phyloP scores from a whole-genome alignment of 331 rosid species.

The Malus hybrid region DNA sequence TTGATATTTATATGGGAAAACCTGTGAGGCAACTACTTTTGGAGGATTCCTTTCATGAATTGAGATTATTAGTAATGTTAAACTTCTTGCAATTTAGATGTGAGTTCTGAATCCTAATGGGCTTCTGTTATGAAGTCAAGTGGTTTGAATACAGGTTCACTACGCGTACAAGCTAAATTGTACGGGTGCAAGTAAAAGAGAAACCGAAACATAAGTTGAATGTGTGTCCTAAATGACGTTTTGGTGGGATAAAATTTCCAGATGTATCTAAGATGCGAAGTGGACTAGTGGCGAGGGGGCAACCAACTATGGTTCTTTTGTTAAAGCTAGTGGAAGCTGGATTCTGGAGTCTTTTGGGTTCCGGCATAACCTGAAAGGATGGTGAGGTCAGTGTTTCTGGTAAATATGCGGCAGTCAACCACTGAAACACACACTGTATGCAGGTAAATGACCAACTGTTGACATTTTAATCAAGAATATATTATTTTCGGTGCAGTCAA shows the following conservation, averaged over 20 bases:
- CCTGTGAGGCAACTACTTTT: not conserved
- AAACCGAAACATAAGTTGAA: not conserved
- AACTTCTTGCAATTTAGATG: not conserved
- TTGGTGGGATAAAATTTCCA: not conserved
- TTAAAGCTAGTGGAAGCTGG: not conserved
- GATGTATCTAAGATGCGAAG: not conserved
- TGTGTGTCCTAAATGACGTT: not conserved
- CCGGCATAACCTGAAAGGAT: not conserved
- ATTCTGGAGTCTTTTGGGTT: not conserved
- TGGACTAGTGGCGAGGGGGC: not conserved
- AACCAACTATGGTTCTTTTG: not conserved
- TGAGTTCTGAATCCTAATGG: not conserved
- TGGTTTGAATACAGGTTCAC: not conserved
- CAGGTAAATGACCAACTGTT: not conserved
- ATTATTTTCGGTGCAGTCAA: not conserved
- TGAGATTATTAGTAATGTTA: not conserved
- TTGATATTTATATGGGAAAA: not conserved
- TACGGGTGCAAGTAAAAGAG: not conserved
- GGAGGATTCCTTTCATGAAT: not conserved
- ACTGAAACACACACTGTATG: not conserved
- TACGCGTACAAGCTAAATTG: not conserved
- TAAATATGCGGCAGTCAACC: not conserved
- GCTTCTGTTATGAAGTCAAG: not conserved
- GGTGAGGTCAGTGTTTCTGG: not conserved
- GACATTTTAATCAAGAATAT: not conserved